phyloP scores from a whole-genome alignment of 202 grass and related monocot species.

The Panicum virgatum region DNA sequence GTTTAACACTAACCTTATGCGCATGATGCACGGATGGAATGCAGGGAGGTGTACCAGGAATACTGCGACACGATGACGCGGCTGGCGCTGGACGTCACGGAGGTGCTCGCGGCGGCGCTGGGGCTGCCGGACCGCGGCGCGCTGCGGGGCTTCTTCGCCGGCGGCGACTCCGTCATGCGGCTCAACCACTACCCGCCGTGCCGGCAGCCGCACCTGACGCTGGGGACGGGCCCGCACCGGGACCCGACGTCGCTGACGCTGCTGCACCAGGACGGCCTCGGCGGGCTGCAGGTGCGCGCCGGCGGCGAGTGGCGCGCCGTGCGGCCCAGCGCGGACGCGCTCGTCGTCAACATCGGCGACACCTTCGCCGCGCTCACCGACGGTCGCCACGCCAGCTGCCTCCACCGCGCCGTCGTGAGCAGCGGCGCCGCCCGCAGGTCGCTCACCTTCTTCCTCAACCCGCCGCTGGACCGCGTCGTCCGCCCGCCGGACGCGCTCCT shows the following conservation, averaged over 20 bases:
- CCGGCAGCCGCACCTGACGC: slow-evolving; percentile 63
- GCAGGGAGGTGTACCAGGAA: slow-evolving; percentile 57
- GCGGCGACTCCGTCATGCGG: slow-evolving; percentile 68
- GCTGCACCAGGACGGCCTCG: slow-evolving; percentile 88
- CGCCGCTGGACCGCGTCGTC: slow-evolving; percentile 61
- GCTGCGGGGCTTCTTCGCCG: slow-evolving; percentile 53
- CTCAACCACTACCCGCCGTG: slow-evolving; percentile 88
- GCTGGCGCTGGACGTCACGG: slow-evolving; percentile 71
- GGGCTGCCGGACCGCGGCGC: slow-evolving; percentile 22
- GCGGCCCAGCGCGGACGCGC: slow-evolving; percentile 54
- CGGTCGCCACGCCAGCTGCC: slow-evolving; percentile 76
- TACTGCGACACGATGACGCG: slow-evolving; percentile 66
- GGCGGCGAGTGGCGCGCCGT: slow-evolving; percentile 59
- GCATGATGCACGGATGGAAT: neutral
- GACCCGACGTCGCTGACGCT: slow-evolving; percentile 91
- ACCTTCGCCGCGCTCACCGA: slow-evolving; percentile 87
- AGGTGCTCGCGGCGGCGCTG: slow-evolving; percentile 53
- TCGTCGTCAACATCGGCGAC: slow-evolving; percentile 94
- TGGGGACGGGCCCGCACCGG: slow-evolving; percentile 86
- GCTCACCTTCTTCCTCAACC: slow-evolving; percentile 83
- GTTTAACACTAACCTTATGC: neutral
- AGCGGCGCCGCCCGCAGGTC: slow-evolving; percentile 49
- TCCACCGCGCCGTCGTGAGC: slow-evolving; percentile 90
- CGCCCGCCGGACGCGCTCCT: slow-evolving; percentile 48
- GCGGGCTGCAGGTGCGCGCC: slow-evolving; percentile 71